These are phyloP conservation scores for Musa beccarii DNA, from an alignment of 176 grass and related monocot genomes.

Conservation along the genomic window DNA sequence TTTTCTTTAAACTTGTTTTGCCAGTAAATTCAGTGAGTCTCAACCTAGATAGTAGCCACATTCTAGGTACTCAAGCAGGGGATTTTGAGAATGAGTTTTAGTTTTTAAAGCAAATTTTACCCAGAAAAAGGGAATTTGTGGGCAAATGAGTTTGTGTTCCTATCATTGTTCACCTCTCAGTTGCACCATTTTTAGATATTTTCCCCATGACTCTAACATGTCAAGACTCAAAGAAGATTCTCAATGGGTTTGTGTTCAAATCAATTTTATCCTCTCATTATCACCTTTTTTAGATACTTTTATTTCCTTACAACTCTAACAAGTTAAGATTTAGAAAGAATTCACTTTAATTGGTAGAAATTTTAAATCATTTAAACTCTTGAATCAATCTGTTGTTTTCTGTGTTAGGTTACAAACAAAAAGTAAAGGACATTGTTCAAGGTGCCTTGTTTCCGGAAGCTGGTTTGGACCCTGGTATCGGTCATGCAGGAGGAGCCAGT, in stretches of 20 bases:
- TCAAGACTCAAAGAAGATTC: too few species aligned
- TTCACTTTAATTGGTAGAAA: not conserved
- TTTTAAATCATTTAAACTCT: not conserved
- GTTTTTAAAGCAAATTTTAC: not conserved
- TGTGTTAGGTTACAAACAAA: slow-evolving; percentile 67
- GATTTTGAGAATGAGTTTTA: too few species aligned
- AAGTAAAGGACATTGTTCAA: slow-evolving; percentile 72
- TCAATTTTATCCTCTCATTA: too few species aligned
- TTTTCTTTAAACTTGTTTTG: too few species aligned
- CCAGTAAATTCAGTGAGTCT: too few species aligned
- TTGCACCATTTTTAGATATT: not conserved
- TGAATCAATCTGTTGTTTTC: slow-evolving; percentile 4
- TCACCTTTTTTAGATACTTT: too few species aligned
- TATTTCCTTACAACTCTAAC: not conserved
- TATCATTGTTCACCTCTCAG: not conserved
- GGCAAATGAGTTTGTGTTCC: too few species aligned
- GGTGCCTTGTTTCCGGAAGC: slow-evolving; percentile 89
- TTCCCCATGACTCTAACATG: too few species aligned
- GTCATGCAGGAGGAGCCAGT: slow-evolving; percentile 63
- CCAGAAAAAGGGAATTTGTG: too few species aligned
- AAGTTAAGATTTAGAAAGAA: not conserved
- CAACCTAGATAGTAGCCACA: not conserved
- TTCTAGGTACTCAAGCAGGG: not conserved
- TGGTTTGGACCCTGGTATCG: slow-evolving; percentile 48
- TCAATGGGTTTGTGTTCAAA: too few species aligned